Percentiles rank a stretch among this genome's conserved stretches.
Evolutionary conservation across 768 basidiomycete species (phyloP).

Genomic region (Pholiota molesta): DNA sequence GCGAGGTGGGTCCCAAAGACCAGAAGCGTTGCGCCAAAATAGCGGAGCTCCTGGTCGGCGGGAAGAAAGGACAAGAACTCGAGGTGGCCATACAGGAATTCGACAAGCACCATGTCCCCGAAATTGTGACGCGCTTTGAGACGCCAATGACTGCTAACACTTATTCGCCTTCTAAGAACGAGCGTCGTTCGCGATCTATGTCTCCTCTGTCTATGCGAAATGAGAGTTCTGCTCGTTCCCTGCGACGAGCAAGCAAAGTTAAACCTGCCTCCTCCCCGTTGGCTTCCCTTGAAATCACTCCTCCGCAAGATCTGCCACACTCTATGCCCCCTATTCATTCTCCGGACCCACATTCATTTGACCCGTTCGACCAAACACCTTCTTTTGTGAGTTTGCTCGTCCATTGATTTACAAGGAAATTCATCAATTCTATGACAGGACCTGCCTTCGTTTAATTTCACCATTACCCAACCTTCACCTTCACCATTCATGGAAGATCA

Average conservation of each 20-base stretch:
- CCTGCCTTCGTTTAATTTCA: conserved; percentile 44
- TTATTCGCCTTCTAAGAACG: conserved; percentile 19
- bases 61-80: conserved; percentile 57
- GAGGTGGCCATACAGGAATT: conserved; percentile 58
- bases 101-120: conserved; percentile 55
- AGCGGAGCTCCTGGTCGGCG: conserved; percentile 60
- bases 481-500: conserved; percentile 12
- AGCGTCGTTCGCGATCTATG: conserved; percentile 15
- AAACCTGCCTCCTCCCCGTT: conserved; percentile 11
- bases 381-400: conserved; percentile 43
- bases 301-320: conserved; percentile 1
- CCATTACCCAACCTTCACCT: conserved; percentile 25
- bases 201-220: conserved; percentile 6
- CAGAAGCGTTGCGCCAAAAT: conserved; percentile 67
- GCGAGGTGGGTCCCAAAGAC: conserved; percentile 68
- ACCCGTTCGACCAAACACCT: conserved; percentile 37
- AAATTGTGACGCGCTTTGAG: conserved; percentile 74
- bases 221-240: background rate
- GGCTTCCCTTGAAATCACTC: background rate
- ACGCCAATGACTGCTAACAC: conserved; percentile 68
- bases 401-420: background rate
- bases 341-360: conserved; percentile 35
- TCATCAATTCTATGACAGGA: conserved; percentile 29
- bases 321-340: conserved; percentile 12
- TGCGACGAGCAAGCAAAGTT: background rate